Evolutionary conservation across 345 rosid species (phyloP).

Genomic region (Pistacia vera): DNA sequence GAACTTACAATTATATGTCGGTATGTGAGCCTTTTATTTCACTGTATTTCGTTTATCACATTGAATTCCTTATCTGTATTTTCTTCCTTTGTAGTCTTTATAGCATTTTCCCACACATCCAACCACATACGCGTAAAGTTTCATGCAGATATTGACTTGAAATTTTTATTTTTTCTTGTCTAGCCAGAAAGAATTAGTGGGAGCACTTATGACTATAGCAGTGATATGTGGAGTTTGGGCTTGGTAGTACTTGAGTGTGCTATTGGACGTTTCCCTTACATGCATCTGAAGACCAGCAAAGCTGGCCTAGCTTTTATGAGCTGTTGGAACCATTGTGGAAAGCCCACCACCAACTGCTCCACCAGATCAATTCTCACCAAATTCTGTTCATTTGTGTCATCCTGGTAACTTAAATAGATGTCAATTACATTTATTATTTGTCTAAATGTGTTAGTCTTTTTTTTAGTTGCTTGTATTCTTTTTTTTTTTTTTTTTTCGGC

Average conservation of each 20-base stretch:
- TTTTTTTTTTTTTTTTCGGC: not conserved
- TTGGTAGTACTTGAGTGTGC: constrained; percentile 89
- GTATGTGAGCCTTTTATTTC: constrained; percentile 42
- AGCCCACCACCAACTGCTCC: constrained; percentile 93
- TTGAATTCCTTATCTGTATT: not conserved
- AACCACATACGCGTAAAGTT: not conserved
- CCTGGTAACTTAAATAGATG: constrained; percentile 51
- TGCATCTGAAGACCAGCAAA: constrained; percentile 78
- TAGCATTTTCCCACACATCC: not conserved
- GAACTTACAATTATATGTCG: constrained; percentile 94
- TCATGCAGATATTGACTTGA: not conserved
- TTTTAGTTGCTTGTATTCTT: too few relatives aligned
- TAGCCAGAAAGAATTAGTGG: constrained; percentile 94
- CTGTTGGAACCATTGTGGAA: constrained; percentile 83
- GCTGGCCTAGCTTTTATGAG: constrained; percentile 89
- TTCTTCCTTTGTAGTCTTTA: not conserved
- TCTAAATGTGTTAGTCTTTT: not conserved
- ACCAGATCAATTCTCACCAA: constrained; percentile 86
- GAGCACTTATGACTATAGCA: constrained; percentile 78
- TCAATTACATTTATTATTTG: constrained; percentile 13
- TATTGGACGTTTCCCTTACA: constrained; percentile 81
- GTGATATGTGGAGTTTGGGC: constrained; percentile 92
- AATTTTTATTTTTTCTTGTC: constrained; percentile 17
- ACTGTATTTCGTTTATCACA: not conserved
- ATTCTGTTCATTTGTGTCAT: constrained; percentile 88